These are phyloP conservation scores for Spathaspora arborariae DNA, from an alignment of 805 yeast species.

Conservation along the genomic window DNA sequence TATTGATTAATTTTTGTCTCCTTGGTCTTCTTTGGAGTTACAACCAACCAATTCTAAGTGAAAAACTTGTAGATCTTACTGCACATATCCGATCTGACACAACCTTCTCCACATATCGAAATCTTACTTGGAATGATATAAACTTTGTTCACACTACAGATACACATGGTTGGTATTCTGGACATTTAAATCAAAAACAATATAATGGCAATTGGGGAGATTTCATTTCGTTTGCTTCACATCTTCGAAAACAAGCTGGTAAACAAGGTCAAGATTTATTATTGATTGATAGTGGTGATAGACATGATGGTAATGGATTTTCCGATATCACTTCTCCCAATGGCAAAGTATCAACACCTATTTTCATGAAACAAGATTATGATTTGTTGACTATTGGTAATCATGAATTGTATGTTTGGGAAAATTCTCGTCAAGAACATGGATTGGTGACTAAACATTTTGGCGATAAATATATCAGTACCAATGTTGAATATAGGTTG, in stretches of 20 bases:
- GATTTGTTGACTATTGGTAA: slow-evolving; percentile 86
- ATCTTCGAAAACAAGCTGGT: slow-evolving; percentile 45
- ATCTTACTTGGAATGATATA: slow-evolving; percentile 63
- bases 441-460: slow-evolving; percentile 54
- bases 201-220: slow-evolving; percentile 94
- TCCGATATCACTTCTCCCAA: slow-evolving; percentile 75
- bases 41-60: neutral
- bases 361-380: slow-evolving; percentile 63
- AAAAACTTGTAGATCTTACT: neutral
- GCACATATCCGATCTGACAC: neutral
- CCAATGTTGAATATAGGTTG: slow-evolving; percentile 61
- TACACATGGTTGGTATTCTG: slow-evolving; percentile 96
- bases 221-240: slow-evolving; percentile 62
- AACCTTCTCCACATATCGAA: slow-evolving; percentile 24
- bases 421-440: slow-evolving; percentile 62
- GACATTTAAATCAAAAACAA: slow-evolving; percentile 74
- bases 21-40: neutral
- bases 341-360: slow-evolving; percentile 58
- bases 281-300: slow-evolving; percentile 85
- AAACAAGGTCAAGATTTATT: slow-evolving; percentile 56
- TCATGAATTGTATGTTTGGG: slow-evolving; percentile 78
- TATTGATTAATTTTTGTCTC: neutral
- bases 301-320: slow-evolving; percentile 92
- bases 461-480: slow-evolving; percentile 62
- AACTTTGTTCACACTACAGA: slow-evolving; percentile 94